Conservation (phyloP, 1,139 yeast species). For the Pichia sp. region DNA sequence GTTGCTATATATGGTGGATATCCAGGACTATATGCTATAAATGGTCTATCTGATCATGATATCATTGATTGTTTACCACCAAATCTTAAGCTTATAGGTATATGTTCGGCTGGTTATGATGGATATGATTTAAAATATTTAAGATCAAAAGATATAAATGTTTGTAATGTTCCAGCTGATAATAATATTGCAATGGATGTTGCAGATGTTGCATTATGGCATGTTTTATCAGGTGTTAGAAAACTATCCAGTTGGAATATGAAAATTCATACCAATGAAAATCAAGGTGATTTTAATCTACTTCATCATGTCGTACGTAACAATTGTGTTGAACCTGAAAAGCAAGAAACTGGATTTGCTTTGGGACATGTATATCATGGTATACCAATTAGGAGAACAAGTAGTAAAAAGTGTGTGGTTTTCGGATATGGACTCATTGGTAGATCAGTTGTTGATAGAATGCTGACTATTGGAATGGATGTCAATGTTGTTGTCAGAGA, state of each 20-base stretch:
- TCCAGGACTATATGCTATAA: constrained; percentile 45
- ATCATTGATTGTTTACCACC: constrained; percentile 47
- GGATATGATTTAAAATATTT: constrained; percentile 44
- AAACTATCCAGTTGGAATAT: constrained; percentile 47
- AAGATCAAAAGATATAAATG: constrained; percentile 39
- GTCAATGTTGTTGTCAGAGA: constrained; percentile 21
- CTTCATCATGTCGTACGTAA: constrained; percentile 9
- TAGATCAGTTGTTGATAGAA: constrained; percentile 50
- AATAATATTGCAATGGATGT: constrained; percentile 57
- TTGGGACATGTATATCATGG: constrained; percentile 44
- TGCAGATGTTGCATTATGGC: constrained; percentile 65
- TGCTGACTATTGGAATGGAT: constrained; percentile 57
- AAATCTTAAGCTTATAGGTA: constrained; percentile 47
- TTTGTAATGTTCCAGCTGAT: constrained; percentile 59
- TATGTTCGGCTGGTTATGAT: constrained; percentile 70
- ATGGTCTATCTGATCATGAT: constrained; percentile 40
- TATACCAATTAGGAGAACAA: constrained; percentile 4
- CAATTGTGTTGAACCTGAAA: not conserved
- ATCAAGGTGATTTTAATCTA: not conserved
- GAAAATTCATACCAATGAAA: constrained; percentile 32
- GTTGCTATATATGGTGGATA: constrained; percentile 62
- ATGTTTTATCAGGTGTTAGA: constrained; percentile 57
- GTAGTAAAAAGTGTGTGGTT: constrained; percentile 40
- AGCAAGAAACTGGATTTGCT: constrained; percentile 20
- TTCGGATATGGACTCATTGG: constrained; percentile 82